Conservation (phyloP, 768 basidiomycete species). For the Omphalotus guepiniiformis region DNA sequence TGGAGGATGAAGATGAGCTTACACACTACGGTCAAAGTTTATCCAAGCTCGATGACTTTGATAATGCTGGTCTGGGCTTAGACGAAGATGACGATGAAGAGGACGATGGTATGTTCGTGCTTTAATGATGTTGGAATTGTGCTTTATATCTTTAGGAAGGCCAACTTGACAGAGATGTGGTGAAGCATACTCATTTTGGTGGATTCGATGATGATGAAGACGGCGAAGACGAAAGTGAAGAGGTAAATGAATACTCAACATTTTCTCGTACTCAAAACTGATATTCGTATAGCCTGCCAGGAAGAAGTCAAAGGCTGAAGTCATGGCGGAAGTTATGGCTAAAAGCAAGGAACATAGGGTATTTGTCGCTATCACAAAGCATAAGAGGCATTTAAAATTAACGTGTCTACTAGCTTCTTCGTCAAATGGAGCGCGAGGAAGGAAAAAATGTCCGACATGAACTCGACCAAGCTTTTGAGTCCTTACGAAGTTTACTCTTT, state of each 20-base stretch:
- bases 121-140: too few species aligned
- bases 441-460: slow-evolving; percentile 83
- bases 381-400: not conserved
- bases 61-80: slow-evolving; percentile 49
- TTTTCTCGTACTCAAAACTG: not conserved
- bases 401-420: slow-evolving; percentile 50
- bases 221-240: slow-evolving; percentile 49
- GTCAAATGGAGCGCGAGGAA: slow-evolving; percentile 86
- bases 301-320: slow-evolving; percentile 92
- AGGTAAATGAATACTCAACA: slow-evolving; percentile 21
- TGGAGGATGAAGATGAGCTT: slow-evolving; percentile 88
- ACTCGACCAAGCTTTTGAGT: slow-evolving; percentile 84
- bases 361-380: slow-evolving; percentile 16
- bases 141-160: slow-evolving; percentile 33
- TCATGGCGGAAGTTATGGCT: slow-evolving; percentile 96
- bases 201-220: slow-evolving; percentile 75
- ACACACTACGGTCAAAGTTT: slow-evolving; percentile 90
- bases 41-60: slow-evolving; percentile 76
- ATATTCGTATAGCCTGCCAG: slow-evolving; percentile 55
- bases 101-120: slow-evolving; percentile 39
- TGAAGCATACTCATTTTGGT: slow-evolving; percentile 75
- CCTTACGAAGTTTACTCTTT: slow-evolving; percentile 72
- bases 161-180: slow-evolving; percentile 63
- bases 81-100: slow-evolving; percentile 62
- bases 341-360: slow-evolving; percentile 98